Evolutionary conservation across 169 alveolate genomes (phyloP).

Genomic region (Perkinsus chesapeaki): DNA sequence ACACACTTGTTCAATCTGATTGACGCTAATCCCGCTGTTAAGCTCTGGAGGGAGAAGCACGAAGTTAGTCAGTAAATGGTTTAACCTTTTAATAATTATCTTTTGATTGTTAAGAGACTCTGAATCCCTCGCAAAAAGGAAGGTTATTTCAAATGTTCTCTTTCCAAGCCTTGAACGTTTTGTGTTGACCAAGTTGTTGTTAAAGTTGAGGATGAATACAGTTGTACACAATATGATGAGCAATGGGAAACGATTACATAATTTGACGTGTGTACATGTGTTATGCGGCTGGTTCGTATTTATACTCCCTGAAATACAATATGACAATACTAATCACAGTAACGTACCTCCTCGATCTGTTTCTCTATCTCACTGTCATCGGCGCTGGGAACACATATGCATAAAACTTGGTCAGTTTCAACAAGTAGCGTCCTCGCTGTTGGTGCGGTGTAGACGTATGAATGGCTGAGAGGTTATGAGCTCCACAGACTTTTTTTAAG

Average conservation of each 20-base stretch:
- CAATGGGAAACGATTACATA: too few relatives aligned
- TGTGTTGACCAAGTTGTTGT: too few relatives aligned
- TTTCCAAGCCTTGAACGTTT: too few relatives aligned
- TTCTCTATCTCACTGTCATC: neutral
- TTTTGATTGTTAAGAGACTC: too few relatives aligned
- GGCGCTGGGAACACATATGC: neutral
- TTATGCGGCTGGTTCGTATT: too few relatives aligned
- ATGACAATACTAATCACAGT: neutral
- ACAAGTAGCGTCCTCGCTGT: neutral
- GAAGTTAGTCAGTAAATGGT: neutral
- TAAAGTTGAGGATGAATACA: too few relatives aligned
- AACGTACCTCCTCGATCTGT: neutral
- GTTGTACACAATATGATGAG: too few relatives aligned
- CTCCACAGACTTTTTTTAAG: neutral
- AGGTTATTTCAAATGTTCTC: too few relatives aligned
- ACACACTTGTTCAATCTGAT: neutral
- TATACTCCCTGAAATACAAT: too few relatives aligned
- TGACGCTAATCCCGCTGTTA: neutral
- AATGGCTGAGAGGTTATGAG: neutral
- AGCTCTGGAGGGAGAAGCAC: neutral
- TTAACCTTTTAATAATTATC: neutral
- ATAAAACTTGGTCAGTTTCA: neutral
- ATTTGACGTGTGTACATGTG: too few relatives aligned
- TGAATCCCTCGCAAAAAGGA: too few relatives aligned
- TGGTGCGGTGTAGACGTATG: neutral